Conservation (phyloP, 2,329 filamentous ascomycete species). For the Penicillium sp. region DNA sequence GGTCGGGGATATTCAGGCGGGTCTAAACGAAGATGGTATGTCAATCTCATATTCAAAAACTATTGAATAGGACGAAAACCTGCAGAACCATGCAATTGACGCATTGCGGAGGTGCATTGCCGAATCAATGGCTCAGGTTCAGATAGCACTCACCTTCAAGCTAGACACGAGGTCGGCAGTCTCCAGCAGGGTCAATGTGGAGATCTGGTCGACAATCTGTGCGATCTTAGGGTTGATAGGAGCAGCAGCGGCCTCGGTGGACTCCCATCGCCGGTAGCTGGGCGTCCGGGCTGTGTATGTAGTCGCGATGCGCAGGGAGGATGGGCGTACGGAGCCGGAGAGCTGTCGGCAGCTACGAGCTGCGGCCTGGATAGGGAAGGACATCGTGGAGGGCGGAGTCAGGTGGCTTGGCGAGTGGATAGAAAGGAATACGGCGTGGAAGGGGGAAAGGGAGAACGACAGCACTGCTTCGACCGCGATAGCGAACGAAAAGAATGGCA, state of each 20-base stretch:
- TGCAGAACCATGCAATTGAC: constrained; percentile 8
- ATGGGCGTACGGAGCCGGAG: constrained; percentile 41
- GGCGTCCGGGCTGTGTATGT: constrained; percentile 43
- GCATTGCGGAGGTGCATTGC: not conserved
- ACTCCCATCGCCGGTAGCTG: constrained; percentile 78
- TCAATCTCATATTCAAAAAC: not conserved
- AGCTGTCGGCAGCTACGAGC: constrained; percentile 48
- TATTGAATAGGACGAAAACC: not conserved
- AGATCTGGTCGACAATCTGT: constrained; percentile 97
- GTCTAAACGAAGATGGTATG: constrained; percentile 56
- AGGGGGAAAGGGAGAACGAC: constrained; percentile 16
- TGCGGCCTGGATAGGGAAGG: constrained; percentile 43
- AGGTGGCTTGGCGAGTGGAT: constrained; percentile 6
- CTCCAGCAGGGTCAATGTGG: constrained; percentile 94
- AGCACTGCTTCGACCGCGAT: constrained; percentile 26
- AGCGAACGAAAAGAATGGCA: constrained; percentile 32
- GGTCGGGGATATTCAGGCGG: constrained; percentile 95
- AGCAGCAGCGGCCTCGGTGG: constrained; percentile 66
- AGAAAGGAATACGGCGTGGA: constrained; percentile 12
- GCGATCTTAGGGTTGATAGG: constrained; percentile 84
- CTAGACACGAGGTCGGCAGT: constrained; percentile 93
- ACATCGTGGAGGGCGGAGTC: constrained; percentile 34
- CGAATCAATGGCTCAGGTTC: constrained; percentile 5
- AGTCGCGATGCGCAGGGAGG: constrained; percentile 43
- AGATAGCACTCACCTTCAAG: constrained; percentile 72